Evolutionary conservation across 169 alveolate species (phyloP).

Genomic region (Neospora caninum): DNA sequence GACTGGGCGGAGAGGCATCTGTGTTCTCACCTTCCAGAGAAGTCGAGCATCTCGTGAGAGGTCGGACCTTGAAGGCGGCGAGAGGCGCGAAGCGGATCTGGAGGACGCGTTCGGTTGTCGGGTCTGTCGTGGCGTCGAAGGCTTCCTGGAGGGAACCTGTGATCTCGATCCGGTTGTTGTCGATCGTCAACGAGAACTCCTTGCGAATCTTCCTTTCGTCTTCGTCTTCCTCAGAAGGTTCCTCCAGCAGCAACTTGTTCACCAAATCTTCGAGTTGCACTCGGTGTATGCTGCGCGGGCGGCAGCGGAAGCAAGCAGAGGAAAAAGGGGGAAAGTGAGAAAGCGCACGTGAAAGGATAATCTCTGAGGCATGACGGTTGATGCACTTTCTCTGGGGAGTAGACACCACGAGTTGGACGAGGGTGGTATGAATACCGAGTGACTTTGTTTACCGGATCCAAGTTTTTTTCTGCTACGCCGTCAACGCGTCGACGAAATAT

Average conservation of each 20-base stretch:
- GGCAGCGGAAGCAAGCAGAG: not conserved
- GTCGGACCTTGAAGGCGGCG: constrained; percentile 85
- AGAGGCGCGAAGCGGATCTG: constrained; percentile 69
- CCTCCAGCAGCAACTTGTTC: constrained; percentile 37
- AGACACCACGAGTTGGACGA: no score
- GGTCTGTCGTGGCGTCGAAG: not conserved
- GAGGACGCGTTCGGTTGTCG: constrained; percentile 58
- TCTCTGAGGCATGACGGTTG: no score
- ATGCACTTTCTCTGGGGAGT: no score
- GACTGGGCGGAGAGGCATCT: no score
- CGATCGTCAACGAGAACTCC: constrained; percentile 24
- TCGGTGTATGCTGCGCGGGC: not conserved
- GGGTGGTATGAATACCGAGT: no score
- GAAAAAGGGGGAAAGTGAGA: not conserved
- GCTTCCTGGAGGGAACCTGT: not conserved
- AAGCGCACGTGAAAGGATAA: no score
- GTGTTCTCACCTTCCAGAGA: constrained; percentile 84
- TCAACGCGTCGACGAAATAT: no score
- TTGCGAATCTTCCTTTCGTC: not conserved
- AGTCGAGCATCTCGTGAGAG: constrained; percentile 90
- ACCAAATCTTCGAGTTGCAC: constrained; percentile 18
- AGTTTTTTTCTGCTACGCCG: no score
- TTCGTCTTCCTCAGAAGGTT: constrained; percentile 29
- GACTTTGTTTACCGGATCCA: no score
- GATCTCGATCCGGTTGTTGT: constrained; percentile 23